A percentile compares a stretch with the other conserved stretches of the same genome.
Conservation (phyloP, 2,329 filamentous ascomycete species). For the Neonectria hederae region DNA sequence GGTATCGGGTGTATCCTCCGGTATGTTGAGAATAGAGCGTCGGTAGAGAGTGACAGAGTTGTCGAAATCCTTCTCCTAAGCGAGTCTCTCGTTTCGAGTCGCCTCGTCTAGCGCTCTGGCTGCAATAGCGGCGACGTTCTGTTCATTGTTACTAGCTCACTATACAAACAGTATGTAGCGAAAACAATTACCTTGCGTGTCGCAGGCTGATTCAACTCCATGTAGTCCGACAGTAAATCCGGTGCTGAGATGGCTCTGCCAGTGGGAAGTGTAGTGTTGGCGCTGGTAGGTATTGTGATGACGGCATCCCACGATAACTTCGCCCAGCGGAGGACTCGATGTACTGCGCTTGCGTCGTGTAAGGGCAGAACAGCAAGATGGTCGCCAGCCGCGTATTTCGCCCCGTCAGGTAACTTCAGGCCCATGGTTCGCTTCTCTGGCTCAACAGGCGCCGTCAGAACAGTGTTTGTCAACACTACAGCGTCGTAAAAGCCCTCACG, state of each 20-base stretch:
- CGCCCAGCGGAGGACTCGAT: conserved; percentile 70
- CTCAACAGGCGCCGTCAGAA: conserved; percentile 58
- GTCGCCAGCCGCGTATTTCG: conserved; percentile 73
- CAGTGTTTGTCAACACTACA: conserved; percentile 61
- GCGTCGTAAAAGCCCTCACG: conserved; percentile 69
- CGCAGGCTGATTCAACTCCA: conserved; percentile 74
- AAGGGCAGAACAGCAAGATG: conserved; percentile 75
- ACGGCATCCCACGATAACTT: conserved; percentile 70
- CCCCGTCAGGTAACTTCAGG: conserved; percentile 68
- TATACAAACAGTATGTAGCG: neutral
- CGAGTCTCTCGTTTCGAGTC: conserved; percentile 48
- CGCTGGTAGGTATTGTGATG: conserved; percentile 58
- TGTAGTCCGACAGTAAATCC: conserved; percentile 71
- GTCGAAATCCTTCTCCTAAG: conserved; percentile 49
- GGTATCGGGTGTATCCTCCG: conserved; percentile 65
- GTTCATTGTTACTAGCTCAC: neutral
- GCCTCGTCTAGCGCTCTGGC: conserved; percentile 46
- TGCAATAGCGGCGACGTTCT: conserved; percentile 46
- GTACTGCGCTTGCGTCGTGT: conserved; percentile 68
- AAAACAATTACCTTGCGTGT: conserved; percentile 65
- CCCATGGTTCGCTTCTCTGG: conserved; percentile 66
- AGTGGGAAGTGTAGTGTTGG: conserved; percentile 59
- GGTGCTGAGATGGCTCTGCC: conserved; percentile 64
- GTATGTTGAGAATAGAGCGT: conserved; percentile 67
- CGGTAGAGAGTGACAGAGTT: conserved; percentile 58